Conservation (phyloP, 305 asterid genomes). For the Rubia tinctorum region DNA sequence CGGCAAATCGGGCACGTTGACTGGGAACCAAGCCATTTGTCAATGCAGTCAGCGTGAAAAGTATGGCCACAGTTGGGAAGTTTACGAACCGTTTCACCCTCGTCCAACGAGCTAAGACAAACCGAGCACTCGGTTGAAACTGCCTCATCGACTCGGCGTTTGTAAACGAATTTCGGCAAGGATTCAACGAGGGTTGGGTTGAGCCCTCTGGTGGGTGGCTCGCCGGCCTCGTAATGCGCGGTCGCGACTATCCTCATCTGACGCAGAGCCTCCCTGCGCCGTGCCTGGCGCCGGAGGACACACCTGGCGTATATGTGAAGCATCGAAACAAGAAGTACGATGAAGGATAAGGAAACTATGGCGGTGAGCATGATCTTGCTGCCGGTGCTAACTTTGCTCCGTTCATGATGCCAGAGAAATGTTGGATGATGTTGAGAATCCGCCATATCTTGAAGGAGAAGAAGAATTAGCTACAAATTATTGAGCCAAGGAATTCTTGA, state of each 20-base stretch:
- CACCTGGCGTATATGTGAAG: constrained; percentile 39
- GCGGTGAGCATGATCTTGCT: constrained; percentile 40
- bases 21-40: constrained; percentile 57
- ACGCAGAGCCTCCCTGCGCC: constrained; percentile 42
- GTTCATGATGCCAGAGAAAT: not conserved
- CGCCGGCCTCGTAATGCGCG: constrained; percentile 22
- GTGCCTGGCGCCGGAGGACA: constrained; percentile 59
- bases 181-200: constrained; percentile 47
- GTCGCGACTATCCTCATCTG: constrained; percentile 34
- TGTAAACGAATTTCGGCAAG: constrained; percentile 48
- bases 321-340: constrained; percentile 24
- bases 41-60: constrained; percentile 77
- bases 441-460: constrained; percentile 13
- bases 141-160: constrained; percentile 1
- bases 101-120: constrained; percentile 53
- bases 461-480: not conserved
- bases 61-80: constrained; percentile 74
- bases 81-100: constrained; percentile 52
- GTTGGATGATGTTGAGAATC: not conserved
- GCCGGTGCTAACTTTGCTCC: constrained; percentile 19
- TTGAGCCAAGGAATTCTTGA: not conserved
- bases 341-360: constrained; percentile 32
- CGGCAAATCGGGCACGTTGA: constrained; percentile 88
- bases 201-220: constrained; percentile 52
- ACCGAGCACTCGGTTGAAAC: constrained; percentile 53